A percentile compares a stretch with the other conserved stretches of the same genome.
Evolutionary conservation across 305 asterid genomes (phyloP).

Genomic region (Rubia peregrina): DNA sequence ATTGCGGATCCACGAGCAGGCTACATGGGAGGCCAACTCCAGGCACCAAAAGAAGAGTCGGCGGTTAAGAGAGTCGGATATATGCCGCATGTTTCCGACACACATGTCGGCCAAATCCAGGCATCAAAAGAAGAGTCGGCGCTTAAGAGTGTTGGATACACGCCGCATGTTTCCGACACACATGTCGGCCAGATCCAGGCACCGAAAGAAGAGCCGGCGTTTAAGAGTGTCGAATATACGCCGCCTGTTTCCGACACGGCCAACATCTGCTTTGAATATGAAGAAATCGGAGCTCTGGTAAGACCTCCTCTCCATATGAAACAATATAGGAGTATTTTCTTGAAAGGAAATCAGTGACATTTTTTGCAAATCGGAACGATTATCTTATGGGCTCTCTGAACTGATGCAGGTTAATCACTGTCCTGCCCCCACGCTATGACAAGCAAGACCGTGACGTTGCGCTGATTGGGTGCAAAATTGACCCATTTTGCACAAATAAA

Average conservation of each 20-base stretch:
- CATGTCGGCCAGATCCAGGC: neutral
- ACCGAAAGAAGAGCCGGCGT: too few relatives aligned
- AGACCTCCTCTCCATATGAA: neutral
- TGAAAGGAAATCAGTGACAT: neutral
- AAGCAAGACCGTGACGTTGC: neutral
- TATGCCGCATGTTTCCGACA: too few relatives aligned
- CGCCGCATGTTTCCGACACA: neutral
- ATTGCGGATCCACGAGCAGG: neutral
- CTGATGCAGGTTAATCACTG: neutral
- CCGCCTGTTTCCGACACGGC: neutral
- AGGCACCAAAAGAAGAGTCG: too few relatives aligned
- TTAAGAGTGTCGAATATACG: too few relatives aligned
- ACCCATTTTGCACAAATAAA: neutral
- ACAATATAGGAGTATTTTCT: too few relatives aligned
- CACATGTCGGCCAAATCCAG: neutral
- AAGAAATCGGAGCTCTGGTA: slow-evolving; percentile 13
- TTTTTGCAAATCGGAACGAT: neutral
- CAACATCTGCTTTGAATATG: neutral
- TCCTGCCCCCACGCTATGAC: slow-evolving; percentile 6
- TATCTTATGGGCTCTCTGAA: neutral
- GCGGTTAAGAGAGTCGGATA: too few relatives aligned
- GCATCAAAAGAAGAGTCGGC: neutral
- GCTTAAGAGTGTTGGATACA: neutral
- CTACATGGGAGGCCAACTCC: neutral
- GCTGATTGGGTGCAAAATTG: neutral